These are phyloP conservation scores for Penicillium turbatum DNA, from an alignment of 495 filamentous ascomycete species.

Conservation along the genomic window DNA sequence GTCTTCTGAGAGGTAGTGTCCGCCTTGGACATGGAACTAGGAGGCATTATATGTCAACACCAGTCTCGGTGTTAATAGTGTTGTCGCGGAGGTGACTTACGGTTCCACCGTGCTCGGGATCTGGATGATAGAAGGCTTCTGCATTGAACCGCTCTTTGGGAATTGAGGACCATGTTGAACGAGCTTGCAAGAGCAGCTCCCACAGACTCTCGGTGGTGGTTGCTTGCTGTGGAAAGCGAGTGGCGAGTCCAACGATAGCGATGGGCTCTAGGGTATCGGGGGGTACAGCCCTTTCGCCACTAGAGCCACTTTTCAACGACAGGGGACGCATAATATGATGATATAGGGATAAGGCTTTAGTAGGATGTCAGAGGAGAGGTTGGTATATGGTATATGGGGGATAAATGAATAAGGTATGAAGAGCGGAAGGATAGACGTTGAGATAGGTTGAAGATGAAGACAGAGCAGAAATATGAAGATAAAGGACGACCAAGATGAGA, in stretches of 20 bases:
- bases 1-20: slow-evolving; percentile 34
- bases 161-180: slow-evolving; percentile 46
- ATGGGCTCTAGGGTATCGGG: slow-evolving; percentile 38
- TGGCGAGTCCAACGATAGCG: slow-evolving; percentile 55
- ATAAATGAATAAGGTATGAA: no score
- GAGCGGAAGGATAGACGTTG: no score
- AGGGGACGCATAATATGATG: slow-evolving; percentile 9
- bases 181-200: slow-evolving; percentile 41
- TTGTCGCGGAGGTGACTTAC: slow-evolving; percentile 8
- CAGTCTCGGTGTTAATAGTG: background rate
- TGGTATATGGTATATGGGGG: background rate
- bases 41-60: background rate
- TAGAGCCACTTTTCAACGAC: background rate
- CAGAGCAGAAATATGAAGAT: background rate
- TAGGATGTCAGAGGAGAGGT: background rate
- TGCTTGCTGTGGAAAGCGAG: slow-evolving; percentile 50
- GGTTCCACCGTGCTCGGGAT: slow-evolving; percentile 28
- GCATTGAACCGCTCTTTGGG: slow-evolving; percentile 55
- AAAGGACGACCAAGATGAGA: background rate
- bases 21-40: slow-evolving; percentile 23
- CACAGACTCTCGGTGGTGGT: slow-evolving; percentile 41
- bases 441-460: no score
- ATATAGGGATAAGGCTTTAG: background rate
- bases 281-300: background rate
- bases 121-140: slow-evolving; percentile 40